A percentile compares a stretch with the other conserved stretches of the same genome.
Conservation (phyloP, 257 asterid genomes). For the Prunella vulgaris region DNA sequence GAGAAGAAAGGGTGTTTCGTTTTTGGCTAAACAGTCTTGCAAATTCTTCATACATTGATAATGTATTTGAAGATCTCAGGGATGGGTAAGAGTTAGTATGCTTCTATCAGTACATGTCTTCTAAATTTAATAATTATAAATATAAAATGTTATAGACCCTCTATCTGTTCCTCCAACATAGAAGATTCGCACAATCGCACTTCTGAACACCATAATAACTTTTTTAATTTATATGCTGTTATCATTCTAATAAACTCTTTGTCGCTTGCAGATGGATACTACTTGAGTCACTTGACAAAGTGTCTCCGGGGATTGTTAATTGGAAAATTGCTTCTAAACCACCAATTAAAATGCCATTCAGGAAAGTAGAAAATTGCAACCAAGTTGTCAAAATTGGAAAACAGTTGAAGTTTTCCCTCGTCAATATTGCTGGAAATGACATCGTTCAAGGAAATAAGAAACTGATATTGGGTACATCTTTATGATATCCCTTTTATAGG, state of each 20-base stretch:
- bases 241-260: neutral
- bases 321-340: slow-evolving; percentile 94
- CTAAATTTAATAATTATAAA: neutral
- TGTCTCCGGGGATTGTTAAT: slow-evolving; percentile 85
- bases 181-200: neutral
- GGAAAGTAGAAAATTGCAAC: slow-evolving; percentile 94
- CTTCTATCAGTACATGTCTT: neutral
- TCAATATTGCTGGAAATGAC: slow-evolving; percentile 88
- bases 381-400: slow-evolving; percentile 94
- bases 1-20: slow-evolving; percentile 93
- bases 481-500: neutral
- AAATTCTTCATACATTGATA: slow-evolving; percentile 79
- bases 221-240: neutral
- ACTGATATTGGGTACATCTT: slow-evolving; percentile 62
- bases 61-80: slow-evolving; percentile 95
- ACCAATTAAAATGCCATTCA: slow-evolving; percentile 93
- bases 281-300: slow-evolving; percentile 83
- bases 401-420: slow-evolving; percentile 88
- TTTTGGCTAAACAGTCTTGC: slow-evolving; percentile 90
- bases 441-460: slow-evolving; percentile 96
- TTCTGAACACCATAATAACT: too few species aligned
- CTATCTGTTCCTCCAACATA: slow-evolving; percentile 7
- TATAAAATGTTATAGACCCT: slow-evolving; percentile 1
- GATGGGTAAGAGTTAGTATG: slow-evolving; percentile 57
- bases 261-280: slow-evolving; percentile 76